phyloP scores from a whole-genome alignment of 2,329 filamentous ascomycete genomes.

The Aspergillus felis region DNA sequence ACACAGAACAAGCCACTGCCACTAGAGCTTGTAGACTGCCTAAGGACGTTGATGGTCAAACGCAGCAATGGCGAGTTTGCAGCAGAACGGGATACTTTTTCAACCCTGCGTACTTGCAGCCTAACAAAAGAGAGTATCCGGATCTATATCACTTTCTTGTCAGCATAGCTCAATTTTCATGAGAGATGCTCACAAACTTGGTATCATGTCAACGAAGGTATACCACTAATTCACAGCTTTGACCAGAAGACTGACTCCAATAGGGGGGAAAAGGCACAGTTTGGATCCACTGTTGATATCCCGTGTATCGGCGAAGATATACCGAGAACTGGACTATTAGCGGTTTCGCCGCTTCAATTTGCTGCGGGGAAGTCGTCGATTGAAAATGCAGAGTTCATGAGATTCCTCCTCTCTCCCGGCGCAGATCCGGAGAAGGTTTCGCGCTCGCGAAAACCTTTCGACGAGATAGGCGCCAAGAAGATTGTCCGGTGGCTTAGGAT shows the following conservation, averaged over 20 bases:
- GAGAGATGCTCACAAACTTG: background rate
- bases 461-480: background rate
- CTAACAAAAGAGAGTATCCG: background rate
- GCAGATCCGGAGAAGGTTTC: background rate
- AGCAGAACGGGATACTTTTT: background rate
- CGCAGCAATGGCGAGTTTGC: background rate
- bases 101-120: background rate
- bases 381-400: conserved; percentile 1
- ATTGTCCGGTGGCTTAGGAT: conserved; percentile 1
- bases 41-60: background rate
- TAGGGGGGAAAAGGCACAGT: background rate
- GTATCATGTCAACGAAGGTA: conserved; percentile 2
- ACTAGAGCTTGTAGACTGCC: background rate
- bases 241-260: background rate
- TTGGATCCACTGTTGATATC: background rate
- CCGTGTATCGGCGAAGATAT: background rate
- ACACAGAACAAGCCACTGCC: background rate
- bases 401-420: conserved; percentile 1
- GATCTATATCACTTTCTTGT: background rate
- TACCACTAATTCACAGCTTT: background rate
- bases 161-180: background rate
- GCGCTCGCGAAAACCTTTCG: background rate
- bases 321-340: background rate
- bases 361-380: background rate
- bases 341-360: background rate